Conservation (phyloP, 2,329 filamentous ascomycete genomes). For the Colletotrichum chrysophilum region DNA sequence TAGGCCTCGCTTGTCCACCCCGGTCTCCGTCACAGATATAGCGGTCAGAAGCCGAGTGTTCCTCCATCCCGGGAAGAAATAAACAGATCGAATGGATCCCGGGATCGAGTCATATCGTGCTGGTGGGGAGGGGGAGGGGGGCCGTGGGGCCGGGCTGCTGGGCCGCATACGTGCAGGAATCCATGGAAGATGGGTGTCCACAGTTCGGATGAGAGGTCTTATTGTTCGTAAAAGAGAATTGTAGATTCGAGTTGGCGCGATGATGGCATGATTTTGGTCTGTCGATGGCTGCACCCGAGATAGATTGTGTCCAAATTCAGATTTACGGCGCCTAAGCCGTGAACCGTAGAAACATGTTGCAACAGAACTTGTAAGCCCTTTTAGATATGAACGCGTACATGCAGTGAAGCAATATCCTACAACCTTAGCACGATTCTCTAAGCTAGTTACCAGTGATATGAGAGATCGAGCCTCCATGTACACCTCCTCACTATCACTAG, state of each 20-base stretch:
- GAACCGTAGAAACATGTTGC: background rate
- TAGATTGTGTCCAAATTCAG: background rate
- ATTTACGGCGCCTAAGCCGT: background rate
- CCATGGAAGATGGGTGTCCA: background rate
- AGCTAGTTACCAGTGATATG: too few relatives aligned
- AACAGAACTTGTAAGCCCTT: background rate
- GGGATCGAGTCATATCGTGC: background rate
- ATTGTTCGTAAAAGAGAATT: background rate
- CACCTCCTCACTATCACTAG: background rate
- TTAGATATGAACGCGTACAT: accelerated
- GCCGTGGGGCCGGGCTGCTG: background rate
- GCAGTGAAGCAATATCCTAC: background rate
- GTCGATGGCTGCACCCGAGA: background rate
- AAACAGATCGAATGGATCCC: background rate
- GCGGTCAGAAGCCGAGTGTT: background rate
- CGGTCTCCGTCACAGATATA: slow-evolving; percentile 6
- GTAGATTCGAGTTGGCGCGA: background rate
- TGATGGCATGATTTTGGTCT: background rate
- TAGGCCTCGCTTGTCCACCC: background rate
- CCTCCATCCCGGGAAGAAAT: background rate
- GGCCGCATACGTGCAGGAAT: background rate
- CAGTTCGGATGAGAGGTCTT: background rate
- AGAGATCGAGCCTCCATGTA: background rate
- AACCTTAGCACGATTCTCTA: too few relatives aligned
- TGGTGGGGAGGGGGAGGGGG: background rate